Conservation (phyloP, 1,139 yeast genomes). For the Geotrichum candidum region DNA sequence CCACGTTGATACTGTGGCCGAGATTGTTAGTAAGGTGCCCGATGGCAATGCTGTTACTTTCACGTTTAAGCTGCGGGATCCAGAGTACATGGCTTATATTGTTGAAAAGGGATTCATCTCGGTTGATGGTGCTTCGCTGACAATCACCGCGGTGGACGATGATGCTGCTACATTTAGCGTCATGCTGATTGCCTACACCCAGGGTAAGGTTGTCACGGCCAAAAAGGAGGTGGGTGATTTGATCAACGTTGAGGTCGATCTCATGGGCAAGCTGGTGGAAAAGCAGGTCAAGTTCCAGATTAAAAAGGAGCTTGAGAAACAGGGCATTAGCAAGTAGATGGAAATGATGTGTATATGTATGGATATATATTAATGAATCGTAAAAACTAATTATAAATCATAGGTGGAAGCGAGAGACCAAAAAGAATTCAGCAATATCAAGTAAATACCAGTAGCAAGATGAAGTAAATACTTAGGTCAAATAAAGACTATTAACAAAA, state of each 20-base stretch:
- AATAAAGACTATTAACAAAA: no score
- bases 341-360: no score
- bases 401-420: no score
- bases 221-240: constrained; percentile 52
- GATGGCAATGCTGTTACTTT: constrained; percentile 80
- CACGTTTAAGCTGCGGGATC: constrained; percentile 67
- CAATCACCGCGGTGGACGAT: constrained; percentile 71
- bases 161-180: constrained; percentile 58
- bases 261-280: constrained; percentile 86
- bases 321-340: constrained; percentile 24
- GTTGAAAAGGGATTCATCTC: constrained; percentile 93
- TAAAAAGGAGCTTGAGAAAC: constrained; percentile 32
- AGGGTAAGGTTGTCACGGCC: constrained; percentile 71
- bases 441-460: no score
- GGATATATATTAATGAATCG: no score
- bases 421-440: no score
- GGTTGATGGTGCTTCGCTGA: constrained; percentile 89
- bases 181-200: constrained; percentile 90
- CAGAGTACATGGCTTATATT: constrained; percentile 59
- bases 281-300: constrained; percentile 70
- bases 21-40: constrained; percentile 45
- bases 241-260: constrained; percentile 90
- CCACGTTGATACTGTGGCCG: constrained; percentile 87
- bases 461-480: no score
- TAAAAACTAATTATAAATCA: no score